Base-by-base conservation (phyloP, 2,329 filamentous ascomycete species). In the Aspergillus fijiensis region DNA sequence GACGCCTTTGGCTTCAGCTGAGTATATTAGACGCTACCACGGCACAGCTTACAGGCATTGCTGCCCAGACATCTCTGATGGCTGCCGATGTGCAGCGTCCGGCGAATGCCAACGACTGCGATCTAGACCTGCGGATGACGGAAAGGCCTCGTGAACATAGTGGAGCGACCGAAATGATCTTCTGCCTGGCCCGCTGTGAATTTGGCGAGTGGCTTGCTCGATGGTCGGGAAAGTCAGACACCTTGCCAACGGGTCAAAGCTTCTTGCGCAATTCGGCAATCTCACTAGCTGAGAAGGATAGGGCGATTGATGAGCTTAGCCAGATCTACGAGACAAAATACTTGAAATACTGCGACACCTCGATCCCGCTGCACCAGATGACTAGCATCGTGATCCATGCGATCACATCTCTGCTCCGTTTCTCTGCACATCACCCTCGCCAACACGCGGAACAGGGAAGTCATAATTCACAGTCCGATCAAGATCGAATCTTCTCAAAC, bases 91-190 rank as follows among this genome's bases (percentile, higher is more conserved):
- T 65, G 10, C 55, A 58, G 16, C 60, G 60, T 23, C 83, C 62
- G 84, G 88, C 65, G 21, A 75, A 75, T 29, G 62, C 67, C 3
- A 73, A 74, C 25, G 73, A 76, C 53, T 77, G 72, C 58, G 78
- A 80, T 39, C 69, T 81, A 1, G 72, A 74, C 47, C 73, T 73
- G 1, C 71, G 72, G 23, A 81, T 81, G 79, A 76, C 70, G 39
- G 76, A 79, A n/a, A 64, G 70, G 1, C 79, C 80, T 0, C 63
- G 63, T 4, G 77, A 79, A 47, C 75, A 77, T 23, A 65, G 72
- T 3, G 78, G 81, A 0, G 64, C 75, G 0, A 81, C 80, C 1
- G 81, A 83, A 52, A 82, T 82, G 80, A 64, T 76, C 0, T 77
- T 75, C 58, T 73, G 70, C 29, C 64, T 75, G 3, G 64, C 72